Percentiles rank a stretch among this genome's conserved stretches.
phyloP scores from a whole-genome alignment of 441 rosid species.

The Capsella rubella region DNA sequence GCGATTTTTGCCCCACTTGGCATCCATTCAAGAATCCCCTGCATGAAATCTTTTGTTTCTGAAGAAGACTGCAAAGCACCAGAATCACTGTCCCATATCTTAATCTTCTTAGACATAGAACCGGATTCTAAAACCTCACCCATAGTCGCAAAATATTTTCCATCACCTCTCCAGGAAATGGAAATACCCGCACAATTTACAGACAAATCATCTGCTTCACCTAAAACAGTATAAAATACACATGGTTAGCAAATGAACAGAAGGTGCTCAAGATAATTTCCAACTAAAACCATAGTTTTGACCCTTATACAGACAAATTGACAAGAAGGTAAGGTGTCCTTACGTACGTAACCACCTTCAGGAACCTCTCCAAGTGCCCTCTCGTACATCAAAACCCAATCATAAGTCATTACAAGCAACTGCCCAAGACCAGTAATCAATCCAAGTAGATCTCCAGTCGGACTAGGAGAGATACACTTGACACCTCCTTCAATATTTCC shows the following conservation, averaged over 20 bases:
- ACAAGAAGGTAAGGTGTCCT: conserved; percentile 60
- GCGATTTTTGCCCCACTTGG: conserved; percentile 96
- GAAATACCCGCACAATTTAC: conserved; percentile 49
- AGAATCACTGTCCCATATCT: conserved; percentile 93
- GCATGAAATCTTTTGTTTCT: conserved; percentile 67
- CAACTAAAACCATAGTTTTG: conserved; percentile 7
- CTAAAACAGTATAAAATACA: conserved; percentile 47
- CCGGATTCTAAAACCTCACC: conserved; percentile 49
- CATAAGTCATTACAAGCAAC: conserved; percentile 90
- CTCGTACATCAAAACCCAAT: conserved; percentile 95
- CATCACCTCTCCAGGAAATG: conserved; percentile 96
- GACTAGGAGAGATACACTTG: conserved; percentile 80
- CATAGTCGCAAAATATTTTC: conserved; percentile 79
- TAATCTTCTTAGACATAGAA: conserved; percentile 61
- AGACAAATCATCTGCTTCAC: conserved; percentile 51
- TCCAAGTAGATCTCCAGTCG: conserved; percentile 84
- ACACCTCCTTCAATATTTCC: conserved; percentile 93
- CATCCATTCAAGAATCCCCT: conserved; percentile 92
- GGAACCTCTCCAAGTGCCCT: conserved; percentile 61
- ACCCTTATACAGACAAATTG: background rate
- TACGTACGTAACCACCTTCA: conserved; percentile 79
- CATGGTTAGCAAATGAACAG: conserved; percentile 21
- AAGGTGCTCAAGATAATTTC: background rate
- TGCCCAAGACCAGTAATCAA: conserved; percentile 73
- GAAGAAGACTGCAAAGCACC: conserved; percentile 79